phyloP scores from a whole-genome alignment of 331 rosid genomes.

The Spiraea crenata region DNA sequence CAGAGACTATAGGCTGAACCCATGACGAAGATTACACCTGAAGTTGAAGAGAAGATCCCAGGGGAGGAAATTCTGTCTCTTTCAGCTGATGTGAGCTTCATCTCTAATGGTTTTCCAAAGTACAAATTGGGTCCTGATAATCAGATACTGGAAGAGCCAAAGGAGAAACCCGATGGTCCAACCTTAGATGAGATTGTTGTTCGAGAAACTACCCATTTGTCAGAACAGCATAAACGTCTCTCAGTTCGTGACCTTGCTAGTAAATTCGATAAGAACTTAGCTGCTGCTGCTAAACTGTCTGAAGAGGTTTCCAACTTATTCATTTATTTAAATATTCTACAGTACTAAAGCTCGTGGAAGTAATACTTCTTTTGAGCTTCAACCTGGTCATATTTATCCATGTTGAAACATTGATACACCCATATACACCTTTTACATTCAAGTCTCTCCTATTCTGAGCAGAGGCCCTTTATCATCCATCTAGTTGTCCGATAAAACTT shows the following conservation, averaged over 20 bases:
- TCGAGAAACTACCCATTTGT: constrained; percentile 64
- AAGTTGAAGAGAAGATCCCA: constrained; percentile 51
- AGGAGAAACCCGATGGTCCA: constrained; percentile 66
- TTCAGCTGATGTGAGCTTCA: constrained; percentile 93
- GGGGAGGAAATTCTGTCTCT: constrained; percentile 62
- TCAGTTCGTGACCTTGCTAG: constrained; percentile 97
- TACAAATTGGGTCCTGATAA: constrained; percentile 75
- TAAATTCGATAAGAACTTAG: constrained; percentile 92
- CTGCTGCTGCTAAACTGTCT: constrained; percentile 89
- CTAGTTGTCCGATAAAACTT: background rate
- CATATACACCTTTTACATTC: background rate
- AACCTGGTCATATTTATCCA: background rate
- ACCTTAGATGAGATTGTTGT: constrained; percentile 73
- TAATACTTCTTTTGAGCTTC: constrained; percentile 5
- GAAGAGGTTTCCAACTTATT: constrained; percentile 59
- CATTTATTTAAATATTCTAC: constrained; percentile 12
- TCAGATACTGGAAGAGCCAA: constrained; percentile 76
- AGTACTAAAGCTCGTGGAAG: background rate
- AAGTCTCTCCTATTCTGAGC: background rate
- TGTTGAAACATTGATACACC: background rate
- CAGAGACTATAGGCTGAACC: constrained; percentile 37
- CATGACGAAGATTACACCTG: constrained; percentile 93
- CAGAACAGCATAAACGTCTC: constrained; percentile 89
- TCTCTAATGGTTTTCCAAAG: constrained; percentile 65
- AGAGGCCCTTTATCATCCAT: background rate